Evolutionary conservation across 345 rosid species (phyloP), one percentile per base, ranked within the genome.

Genomic region (Hibiscus tridactylites): DNA sequence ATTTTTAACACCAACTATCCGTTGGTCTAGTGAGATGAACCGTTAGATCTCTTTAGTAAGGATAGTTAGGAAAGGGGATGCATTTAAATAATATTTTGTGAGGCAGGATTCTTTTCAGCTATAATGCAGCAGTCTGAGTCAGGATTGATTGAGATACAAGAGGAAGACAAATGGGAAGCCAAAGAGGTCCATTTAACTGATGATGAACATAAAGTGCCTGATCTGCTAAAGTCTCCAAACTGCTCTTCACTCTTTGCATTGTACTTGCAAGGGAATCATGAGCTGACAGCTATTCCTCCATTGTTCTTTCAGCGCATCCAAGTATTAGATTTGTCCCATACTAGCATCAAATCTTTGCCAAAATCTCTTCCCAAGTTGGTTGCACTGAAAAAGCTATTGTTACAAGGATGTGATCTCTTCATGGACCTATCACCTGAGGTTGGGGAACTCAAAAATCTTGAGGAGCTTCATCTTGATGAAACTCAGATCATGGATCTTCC

Each of bases 391-490:
- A 21, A 67, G 29, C 65, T 81, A 50, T 73, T 70, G 49, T 12
- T 71, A n/a, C 79, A 54, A 1, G 6, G 58, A 11, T 81, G 84
- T 70, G 54, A 64, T 11, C 72, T 75, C 58, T 44, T 81, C 28
- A 75, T 69, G 72, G 62, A 21, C 1, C 44, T 81, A 5, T 37
- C 82, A 0, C 78, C 76, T 1, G 57, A 72, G 47, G 58, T 79
- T 57, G 82, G 80, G 8, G 52, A 79, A 52, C 80, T 76, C 33
- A 8, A 16, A 53, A 65, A n/a, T 28, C 81, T 75, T 0, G 74
- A 75, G 75, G 26, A 70, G 39, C 81, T 78, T 57, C 74, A 78
- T 78, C 79, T 81, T 42, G 33, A 75, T 71, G 79, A 71, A 0
- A 75, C 62, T 13, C 54, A 73, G 49, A 70, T 71, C 57, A 8